These are phyloP conservation scores for Penicillium cinerascens DNA, from an alignment of 495 filamentous ascomycete genomes.

Conservation along the genomic window DNA sequence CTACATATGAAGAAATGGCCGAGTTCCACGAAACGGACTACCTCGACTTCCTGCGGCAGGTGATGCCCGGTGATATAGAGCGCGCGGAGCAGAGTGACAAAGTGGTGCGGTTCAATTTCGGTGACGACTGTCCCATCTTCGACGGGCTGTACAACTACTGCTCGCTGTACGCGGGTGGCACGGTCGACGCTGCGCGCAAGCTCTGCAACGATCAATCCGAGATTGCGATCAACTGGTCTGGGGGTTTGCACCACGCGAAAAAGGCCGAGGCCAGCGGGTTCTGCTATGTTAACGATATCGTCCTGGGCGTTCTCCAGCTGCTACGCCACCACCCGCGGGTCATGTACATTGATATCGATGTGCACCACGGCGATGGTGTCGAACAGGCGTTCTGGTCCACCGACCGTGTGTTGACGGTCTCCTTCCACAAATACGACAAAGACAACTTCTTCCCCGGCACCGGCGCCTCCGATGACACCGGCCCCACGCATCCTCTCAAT, in stretches of 20 bases:
- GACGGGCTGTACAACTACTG: conserved; percentile 95
- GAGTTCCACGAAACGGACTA: conserved; percentile 88
- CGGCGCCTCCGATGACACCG: conserved; percentile 55
- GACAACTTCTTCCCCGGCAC: conserved; percentile 73
- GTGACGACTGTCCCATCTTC: conserved; percentile 94
- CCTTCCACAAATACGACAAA: conserved; percentile 94
- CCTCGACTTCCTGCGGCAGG: conserved; percentile 69
- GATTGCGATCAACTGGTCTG: conserved; percentile 99
- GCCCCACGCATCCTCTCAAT: conserved; percentile 57
- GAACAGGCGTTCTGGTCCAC: conserved; percentile 97
- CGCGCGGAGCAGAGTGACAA: conserved; percentile 39
- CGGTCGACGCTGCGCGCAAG: conserved; percentile 86
- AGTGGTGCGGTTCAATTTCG: conserved; percentile 68
- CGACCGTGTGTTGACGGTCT: conserved; percentile 92
- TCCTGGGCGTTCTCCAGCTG: conserved; percentile 87
- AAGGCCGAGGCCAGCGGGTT: conserved; percentile 92
- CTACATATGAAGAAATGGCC: conserved; percentile 81
- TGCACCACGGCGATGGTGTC: conserved; percentile 96
- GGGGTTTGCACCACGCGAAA: conserved; percentile 95
- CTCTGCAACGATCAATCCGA: conserved; percentile 80
- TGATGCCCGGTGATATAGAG: conserved; percentile 46
- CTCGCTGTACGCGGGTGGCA: conserved; percentile 85
- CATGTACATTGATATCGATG: conserved; percentile 97
- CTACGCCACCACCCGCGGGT: conserved; percentile 85
- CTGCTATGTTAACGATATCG: conserved; percentile 98